Base-by-base conservation (phyloP, 2,329 filamentous ascomycete genomes). In the Colletotrichum sp. region DNA sequence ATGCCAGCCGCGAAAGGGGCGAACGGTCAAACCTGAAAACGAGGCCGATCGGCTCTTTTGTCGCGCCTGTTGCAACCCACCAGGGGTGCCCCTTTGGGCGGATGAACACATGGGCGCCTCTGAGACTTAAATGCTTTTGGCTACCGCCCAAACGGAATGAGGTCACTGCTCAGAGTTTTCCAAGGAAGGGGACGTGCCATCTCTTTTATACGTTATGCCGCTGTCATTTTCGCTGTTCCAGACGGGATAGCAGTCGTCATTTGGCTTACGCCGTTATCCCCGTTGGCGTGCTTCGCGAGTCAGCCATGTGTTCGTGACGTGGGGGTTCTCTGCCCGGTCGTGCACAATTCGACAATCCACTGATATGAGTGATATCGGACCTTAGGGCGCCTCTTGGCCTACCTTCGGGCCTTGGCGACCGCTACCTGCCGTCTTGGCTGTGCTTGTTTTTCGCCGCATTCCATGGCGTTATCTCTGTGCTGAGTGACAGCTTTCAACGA, bases 391-490 rank as follows among this genome's bases (percentile, higher is more conserved):
- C 15, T 68, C 73, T 76, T 73, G 73, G 70, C 73, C 49, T 62
- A 63, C 55, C 49, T 64, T 68, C 39, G 73, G 39, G 64, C 49
- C 73, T 76, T 76, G 73, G 73, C 72, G 68, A 72, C 44, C 62
- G 68, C 63, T 21, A 26, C 52, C 73, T 76, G 70, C 73, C 73
- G 73, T 30, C 73, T 76, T 76, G 73, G 73, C 73, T 52, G 44
- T 76, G 73, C 73, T 76, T 76, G 32, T 24, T 76, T 76, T 73
- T 73, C 73, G 73, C 73, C 73, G 70, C 73, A 76, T 65, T 73
- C 55, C 73, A 76, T 76, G 73, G 73, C 73, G 21, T 59, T 24
- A n/a, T 26, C n/a, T 32, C 59, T 59, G 59, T 74, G 72, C 59
- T 65, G 24, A 30, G 12, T 16, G 49, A 44, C 26, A 36, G 13